These are phyloP conservation scores for Diaporthe ilicicola DNA, from an alignment of 2,329 filamentous ascomycete genomes.

Conservation along the genomic window DNA sequence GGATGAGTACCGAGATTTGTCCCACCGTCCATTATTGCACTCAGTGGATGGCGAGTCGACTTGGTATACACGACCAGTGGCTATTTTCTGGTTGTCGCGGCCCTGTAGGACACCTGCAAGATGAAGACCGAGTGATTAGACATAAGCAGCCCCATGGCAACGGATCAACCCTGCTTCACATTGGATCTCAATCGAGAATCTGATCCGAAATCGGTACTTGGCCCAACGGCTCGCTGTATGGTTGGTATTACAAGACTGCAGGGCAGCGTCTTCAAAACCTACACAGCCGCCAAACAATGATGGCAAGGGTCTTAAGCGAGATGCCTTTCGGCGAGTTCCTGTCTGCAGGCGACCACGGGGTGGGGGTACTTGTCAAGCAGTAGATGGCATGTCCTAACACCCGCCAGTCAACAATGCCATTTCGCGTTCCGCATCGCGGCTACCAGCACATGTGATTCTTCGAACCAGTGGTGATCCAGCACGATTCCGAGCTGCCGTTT, in stretches of 20 bases:
- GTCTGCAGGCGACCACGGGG: slow-evolving; percentile 16
- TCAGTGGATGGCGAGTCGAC: slow-evolving; percentile 1
- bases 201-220: neutral
- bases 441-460: slow-evolving; percentile 12
- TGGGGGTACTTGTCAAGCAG: neutral
- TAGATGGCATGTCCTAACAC: neutral
- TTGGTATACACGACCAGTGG: neutral
- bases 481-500: neutral
- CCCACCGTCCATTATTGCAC: slow-evolving; percentile 18
- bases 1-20: slow-evolving; percentile 34
- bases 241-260: slow-evolving; percentile 14
- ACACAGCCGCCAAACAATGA: slow-evolving; percentile 21
- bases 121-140: neutral
- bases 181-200: neutral
- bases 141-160: neutral
- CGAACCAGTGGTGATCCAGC: slow-evolving; percentile 16
- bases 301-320: slow-evolving; percentile 30
- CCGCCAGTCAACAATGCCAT: neutral
- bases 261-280: slow-evolving; percentile 18
- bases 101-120: neutral
- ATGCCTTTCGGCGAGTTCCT: slow-evolving; percentile 29
- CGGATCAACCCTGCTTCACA: neutral
- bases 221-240: neutral
- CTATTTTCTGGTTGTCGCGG: neutral
- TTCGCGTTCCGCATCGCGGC: neutral